Conservation (phyloP, 2,329 filamentous ascomycete species). For the Fusarium equiseti region DNA sequence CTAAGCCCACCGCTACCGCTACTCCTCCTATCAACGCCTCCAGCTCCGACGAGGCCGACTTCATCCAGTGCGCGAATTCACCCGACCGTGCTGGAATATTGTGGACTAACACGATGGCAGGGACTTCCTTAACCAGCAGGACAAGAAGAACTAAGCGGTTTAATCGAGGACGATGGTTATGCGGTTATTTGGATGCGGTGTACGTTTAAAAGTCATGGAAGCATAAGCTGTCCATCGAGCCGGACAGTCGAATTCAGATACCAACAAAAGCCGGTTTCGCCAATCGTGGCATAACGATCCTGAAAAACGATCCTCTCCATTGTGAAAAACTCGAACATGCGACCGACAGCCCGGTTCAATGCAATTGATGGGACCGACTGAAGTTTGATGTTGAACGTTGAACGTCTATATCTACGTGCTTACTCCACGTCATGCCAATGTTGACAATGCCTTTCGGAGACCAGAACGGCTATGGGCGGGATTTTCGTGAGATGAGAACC, state of each 20-base stretch:
- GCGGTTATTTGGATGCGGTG: slow-evolving; percentile 50
- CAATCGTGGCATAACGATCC: slow-evolving; percentile 39
- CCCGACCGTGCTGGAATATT: slow-evolving; percentile 1
- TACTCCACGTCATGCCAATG: not conserved
- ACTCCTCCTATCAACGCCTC: slow-evolving; percentile 72
- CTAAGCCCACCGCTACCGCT: slow-evolving; percentile 57
- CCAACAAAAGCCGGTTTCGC: slow-evolving; percentile 43
- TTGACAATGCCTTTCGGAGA: not conserved
- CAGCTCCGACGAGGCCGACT: slow-evolving; percentile 72
- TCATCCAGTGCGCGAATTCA: slow-evolving; percentile 69
- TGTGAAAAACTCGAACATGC: slow-evolving; percentile 28
- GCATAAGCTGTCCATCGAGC: slow-evolving; percentile 42
- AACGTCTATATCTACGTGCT: not conserved
- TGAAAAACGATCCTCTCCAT: not conserved
- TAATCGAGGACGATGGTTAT: slow-evolving; percentile 30
- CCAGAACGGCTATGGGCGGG: not conserved
- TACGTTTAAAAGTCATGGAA: slow-evolving; percentile 51
- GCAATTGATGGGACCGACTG: not conserved
- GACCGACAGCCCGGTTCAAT: not conserved
- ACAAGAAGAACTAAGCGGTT: slow-evolving; percentile 56
- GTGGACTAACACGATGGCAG: slow-evolving; percentile 48
- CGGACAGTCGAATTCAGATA: slow-evolving; percentile 45
- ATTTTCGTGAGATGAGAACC: too few relatives aligned
- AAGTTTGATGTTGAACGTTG: not conserved
- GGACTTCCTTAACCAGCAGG: slow-evolving; percentile 57